Evolutionary conservation across 2,329 filamentous ascomycete species (phyloP).

Genomic region (Cryphonectria nitschkei): DNA sequence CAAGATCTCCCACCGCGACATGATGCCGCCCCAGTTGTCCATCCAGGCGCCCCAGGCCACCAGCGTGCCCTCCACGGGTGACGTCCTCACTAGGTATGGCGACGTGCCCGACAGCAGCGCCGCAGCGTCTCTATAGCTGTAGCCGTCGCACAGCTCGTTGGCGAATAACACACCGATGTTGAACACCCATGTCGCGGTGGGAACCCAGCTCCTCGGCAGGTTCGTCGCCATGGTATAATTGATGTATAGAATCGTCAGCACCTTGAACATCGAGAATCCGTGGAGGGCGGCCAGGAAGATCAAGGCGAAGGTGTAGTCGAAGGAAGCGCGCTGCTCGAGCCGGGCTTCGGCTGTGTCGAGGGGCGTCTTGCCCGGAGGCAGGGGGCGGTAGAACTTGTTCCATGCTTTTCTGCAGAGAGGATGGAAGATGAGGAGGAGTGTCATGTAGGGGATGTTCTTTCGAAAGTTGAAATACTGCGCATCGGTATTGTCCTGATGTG

Average conservation of each 20-base stretch:
- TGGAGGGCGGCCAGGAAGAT: constrained; percentile 80
- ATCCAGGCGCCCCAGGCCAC: constrained; percentile 70
- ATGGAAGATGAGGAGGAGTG: constrained; percentile 74
- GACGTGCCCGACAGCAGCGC: constrained; percentile 46
- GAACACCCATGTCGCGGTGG: constrained; percentile 83
- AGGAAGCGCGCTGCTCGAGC: constrained; percentile 72
- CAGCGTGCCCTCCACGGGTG: constrained; percentile 42
- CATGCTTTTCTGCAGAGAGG: constrained; percentile 77
- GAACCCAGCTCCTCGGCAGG: constrained; percentile 72
- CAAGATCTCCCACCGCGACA: constrained; percentile 91
- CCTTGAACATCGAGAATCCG: constrained; percentile 82
- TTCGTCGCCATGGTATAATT: constrained; percentile 81
- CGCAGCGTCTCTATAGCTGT: constrained; percentile 69
- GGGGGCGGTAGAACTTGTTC: constrained; percentile 55
- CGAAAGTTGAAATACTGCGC: constrained; percentile 85
- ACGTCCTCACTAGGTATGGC: constrained; percentile 32
- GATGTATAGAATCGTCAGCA: constrained; percentile 75
- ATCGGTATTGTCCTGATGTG: constrained; percentile 79
- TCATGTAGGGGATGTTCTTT: constrained; percentile 81
- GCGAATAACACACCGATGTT: constrained; percentile 85
- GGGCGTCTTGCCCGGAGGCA: constrained; percentile 38
- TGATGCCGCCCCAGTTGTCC: constrained; percentile 81
- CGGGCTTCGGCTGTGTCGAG: constrained; percentile 56
- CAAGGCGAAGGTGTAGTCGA: constrained; percentile 81
- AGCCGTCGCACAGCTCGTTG: constrained; percentile 84